Conservation (phyloP, 371 early-diverging fungal genomes). For the Rhizopus arrhizus region DNA sequence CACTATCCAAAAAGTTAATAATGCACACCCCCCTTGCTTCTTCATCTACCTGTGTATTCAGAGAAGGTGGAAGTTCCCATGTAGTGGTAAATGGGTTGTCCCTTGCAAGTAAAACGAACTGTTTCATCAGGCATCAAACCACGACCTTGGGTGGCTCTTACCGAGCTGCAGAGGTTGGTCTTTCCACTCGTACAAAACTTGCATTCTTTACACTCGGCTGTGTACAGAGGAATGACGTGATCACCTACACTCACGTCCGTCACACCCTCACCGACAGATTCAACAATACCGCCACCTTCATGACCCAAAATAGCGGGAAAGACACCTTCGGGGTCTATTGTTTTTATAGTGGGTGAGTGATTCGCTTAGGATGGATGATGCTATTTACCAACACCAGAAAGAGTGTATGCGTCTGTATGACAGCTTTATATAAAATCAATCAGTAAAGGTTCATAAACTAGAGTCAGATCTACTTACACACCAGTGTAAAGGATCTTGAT, state of each 20-base stretch:
- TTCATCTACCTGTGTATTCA: constrained; percentile 79
- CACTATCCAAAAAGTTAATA: constrained; percentile 48
- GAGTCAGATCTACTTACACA: constrained; percentile 58
- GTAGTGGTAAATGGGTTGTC: constrained; percentile 87
- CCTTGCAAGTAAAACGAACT: constrained; percentile 91
- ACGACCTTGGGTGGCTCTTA: constrained; percentile 91
- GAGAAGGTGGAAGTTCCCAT: constrained; percentile 97
- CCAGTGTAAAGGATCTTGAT: constrained; percentile 90
- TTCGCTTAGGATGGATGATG: neutral
- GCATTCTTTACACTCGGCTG: constrained; percentile 91
- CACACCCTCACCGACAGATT: constrained; percentile 95
- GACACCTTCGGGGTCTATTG: constrained; percentile 80
- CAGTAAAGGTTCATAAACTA: neutral
- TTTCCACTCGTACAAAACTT: constrained; percentile 95
- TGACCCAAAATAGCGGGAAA: constrained; percentile 95
- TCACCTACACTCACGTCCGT: constrained; percentile 89
- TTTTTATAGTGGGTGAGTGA: neutral
- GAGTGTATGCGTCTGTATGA: constrained; percentile 94
- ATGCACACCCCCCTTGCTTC: neutral
- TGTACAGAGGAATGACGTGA: constrained; percentile 95
- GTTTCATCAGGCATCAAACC: constrained; percentile 96
- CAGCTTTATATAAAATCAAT: constrained; percentile 47
- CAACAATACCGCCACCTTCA: constrained; percentile 95
- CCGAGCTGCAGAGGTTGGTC: constrained; percentile 92
- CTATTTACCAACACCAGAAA: constrained; percentile 78